Conservation (phyloP, 331 rosid genomes). For the Phaseolus coccineus region DNA sequence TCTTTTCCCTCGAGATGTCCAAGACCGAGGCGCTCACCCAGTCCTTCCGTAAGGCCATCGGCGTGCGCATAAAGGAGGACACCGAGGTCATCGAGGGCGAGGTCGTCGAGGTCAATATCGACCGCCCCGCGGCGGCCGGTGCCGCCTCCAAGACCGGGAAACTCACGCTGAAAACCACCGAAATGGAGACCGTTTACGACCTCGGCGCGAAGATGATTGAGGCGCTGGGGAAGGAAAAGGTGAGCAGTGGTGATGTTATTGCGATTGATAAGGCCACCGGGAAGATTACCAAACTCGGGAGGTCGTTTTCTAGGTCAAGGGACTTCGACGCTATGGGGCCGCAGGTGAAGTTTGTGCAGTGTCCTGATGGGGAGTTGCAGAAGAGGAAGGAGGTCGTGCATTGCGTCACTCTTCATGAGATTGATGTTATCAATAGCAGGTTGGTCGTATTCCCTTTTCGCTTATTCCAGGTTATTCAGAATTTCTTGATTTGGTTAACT, state of each 20-base stretch:
- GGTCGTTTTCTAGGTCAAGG: slow-evolving; percentile 92
- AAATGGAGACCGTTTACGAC: slow-evolving; percentile 97
- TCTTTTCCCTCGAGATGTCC: slow-evolving; percentile 88
- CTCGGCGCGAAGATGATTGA: slow-evolving; percentile 97
- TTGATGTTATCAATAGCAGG: slow-evolving; percentile 99
- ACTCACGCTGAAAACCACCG: slow-evolving; percentile 88
- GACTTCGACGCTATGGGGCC: slow-evolving; percentile 98
- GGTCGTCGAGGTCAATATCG: slow-evolving; percentile 92
- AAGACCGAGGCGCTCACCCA: slow-evolving; percentile 87
- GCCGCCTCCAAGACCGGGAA: slow-evolving; percentile 94
- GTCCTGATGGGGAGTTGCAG: slow-evolving; percentile 99
- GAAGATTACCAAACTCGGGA: slow-evolving; percentile 91
- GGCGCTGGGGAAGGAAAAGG: slow-evolving; percentile 91
- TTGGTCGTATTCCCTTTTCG: not conserved
- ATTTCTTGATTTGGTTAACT: not conserved
- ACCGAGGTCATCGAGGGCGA: slow-evolving; percentile 95
- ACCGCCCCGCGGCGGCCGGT: slow-evolving; percentile 83
- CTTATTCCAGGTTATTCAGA: not conserved
- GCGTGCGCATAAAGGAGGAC: slow-evolving; percentile 95
- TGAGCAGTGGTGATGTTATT: slow-evolving; percentile 92
- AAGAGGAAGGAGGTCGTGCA: slow-evolving; percentile 99
- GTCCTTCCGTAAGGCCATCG: slow-evolving; percentile 83
- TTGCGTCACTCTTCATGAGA: slow-evolving; percentile 96
- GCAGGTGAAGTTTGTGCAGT: slow-evolving; percentile 83
- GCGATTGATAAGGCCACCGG: slow-evolving; percentile 95